These are phyloP conservation scores for Stagonosporopsis chrysanthemi DNA, from an alignment of 2,329 filamentous ascomycete genomes.

Conservation along the genomic window DNA sequence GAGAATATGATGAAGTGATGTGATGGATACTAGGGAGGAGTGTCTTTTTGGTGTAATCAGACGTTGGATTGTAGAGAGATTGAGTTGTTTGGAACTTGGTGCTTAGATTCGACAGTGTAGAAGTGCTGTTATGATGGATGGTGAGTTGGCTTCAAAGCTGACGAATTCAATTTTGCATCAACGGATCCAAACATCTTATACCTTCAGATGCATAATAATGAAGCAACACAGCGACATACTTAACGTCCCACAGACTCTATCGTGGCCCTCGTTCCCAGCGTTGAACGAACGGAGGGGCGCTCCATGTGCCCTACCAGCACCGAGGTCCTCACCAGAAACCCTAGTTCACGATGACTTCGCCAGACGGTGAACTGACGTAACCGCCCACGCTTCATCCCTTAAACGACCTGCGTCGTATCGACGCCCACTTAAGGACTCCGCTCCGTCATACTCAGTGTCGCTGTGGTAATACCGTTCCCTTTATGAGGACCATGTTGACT, in stretches of 20 bases:
- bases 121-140: not conserved
- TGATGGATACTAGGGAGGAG: too few relatives aligned
- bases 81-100: too few relatives aligned
- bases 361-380: not conserved
- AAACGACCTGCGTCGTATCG: not conserved
- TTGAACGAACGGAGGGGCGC: not conserved
- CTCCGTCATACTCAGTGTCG: not conserved
- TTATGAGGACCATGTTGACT: not conserved
- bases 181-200: not conserved
- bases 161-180: too few relatives aligned
- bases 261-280: not conserved
- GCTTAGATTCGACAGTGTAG: too few relatives aligned
- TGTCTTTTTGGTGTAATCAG: too few relatives aligned
- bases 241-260: not conserved
- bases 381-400: not conserved
- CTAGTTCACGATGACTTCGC: slow-evolving; percentile 5
- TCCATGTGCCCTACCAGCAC: not conserved
- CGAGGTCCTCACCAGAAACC: not conserved
- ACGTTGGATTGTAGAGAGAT: too few relatives aligned
- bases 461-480: not conserved
- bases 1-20: too few relatives aligned
- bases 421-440: not conserved
- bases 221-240: not conserved
- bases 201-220: not conserved
- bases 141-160: too few relatives aligned